Evolutionary conservation across 805 yeast species (phyloP).

Genomic region (Candida ulmi): DNA sequence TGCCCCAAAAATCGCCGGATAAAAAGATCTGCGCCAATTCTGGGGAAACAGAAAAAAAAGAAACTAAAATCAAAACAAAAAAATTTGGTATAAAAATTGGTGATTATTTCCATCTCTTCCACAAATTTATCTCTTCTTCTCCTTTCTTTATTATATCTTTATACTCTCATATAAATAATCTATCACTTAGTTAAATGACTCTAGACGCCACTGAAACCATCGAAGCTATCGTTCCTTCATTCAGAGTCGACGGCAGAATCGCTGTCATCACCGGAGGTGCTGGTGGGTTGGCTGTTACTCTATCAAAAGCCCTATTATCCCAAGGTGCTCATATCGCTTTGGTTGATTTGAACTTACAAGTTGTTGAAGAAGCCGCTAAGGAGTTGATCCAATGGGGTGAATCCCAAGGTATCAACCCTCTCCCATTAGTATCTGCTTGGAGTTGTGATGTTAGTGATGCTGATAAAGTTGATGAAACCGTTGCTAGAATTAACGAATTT

Average conservation of each 20-base stretch:
- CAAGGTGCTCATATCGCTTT: slow-evolving; percentile 77
- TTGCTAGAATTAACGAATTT: slow-evolving; percentile 46
- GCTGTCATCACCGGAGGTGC: slow-evolving; percentile 79
- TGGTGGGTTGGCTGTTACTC: slow-evolving; percentile 66
- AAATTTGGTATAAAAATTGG: no score
- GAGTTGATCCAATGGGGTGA: slow-evolving; percentile 43
- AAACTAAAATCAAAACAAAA: no score
- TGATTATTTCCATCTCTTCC: no score
- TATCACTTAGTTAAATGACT: slow-evolving; percentile 11
- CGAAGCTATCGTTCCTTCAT: slow-evolving; percentile 41
- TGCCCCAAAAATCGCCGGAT: no score
- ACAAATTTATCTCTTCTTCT: no score
- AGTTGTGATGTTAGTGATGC: slow-evolving; percentile 70
- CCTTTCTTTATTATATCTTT: no score
- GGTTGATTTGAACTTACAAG: slow-evolving; percentile 59
- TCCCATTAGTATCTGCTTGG: slow-evolving; percentile 50
- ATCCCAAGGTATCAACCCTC: slow-evolving; percentile 27
- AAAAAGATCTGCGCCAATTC: no score
- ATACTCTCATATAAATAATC: no score
- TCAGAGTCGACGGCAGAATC: slow-evolving; percentile 63
- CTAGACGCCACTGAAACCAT: slow-evolving; percentile 15
- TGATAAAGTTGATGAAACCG: slow-evolving; percentile 48
- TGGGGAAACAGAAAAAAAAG: no score
- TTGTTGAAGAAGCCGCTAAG: slow-evolving; percentile 50
- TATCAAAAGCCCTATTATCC: slow-evolving; percentile 61